phyloP scores from a whole-genome alignment of 192 early-diverging fungal genomes.

The Rhizophagus prolifer region DNA sequence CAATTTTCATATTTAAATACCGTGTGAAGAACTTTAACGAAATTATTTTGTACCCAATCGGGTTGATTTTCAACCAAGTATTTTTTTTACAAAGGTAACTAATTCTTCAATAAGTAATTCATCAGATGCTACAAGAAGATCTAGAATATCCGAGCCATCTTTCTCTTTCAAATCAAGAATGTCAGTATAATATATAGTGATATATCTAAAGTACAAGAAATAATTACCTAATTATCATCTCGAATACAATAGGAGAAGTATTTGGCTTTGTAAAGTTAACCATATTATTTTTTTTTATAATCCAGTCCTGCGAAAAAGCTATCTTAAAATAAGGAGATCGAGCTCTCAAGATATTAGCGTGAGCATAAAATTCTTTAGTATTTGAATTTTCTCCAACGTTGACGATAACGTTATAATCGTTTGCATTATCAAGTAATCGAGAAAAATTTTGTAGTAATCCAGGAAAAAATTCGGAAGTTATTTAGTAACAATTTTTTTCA shows the following conservation, averaged over 20 bases:
- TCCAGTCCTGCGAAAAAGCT: neutral
- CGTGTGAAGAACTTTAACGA: conserved; percentile 2
- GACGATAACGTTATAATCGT: conserved; percentile 21
- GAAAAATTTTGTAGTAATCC: neutral
- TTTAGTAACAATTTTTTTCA: neutral
- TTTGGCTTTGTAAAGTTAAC: conserved; percentile 20
- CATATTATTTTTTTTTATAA: neutral
- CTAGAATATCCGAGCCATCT: neutral
- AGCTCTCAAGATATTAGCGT: conserved; percentile 12
- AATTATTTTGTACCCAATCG: conserved; percentile 1
- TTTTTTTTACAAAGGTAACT: neutral
- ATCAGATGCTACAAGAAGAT: conserved; percentile 13
- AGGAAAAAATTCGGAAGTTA: neutral
- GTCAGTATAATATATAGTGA: conserved; percentile 17
- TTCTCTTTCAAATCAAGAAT: conserved; percentile 4
- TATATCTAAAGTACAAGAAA: neutral
- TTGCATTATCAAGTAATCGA: conserved; percentile 8
- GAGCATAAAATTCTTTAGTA: conserved; percentile 5
- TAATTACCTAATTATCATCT: conserved; percentile 13
- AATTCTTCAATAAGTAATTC: conserved; percentile 26
- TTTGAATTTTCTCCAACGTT: neutral
- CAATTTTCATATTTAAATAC: neutral
- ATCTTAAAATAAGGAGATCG: conserved; percentile 13
- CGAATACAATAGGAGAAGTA: conserved; percentile 20
- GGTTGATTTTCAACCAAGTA: conserved; percentile 16